A percentile compares a stretch with the other conserved stretches of the same genome.
These are phyloP conservation scores for Podospora pseudoanserina DNA, from an alignment of 495 filamentous ascomycete genomes.

Conservation along the genomic window DNA sequence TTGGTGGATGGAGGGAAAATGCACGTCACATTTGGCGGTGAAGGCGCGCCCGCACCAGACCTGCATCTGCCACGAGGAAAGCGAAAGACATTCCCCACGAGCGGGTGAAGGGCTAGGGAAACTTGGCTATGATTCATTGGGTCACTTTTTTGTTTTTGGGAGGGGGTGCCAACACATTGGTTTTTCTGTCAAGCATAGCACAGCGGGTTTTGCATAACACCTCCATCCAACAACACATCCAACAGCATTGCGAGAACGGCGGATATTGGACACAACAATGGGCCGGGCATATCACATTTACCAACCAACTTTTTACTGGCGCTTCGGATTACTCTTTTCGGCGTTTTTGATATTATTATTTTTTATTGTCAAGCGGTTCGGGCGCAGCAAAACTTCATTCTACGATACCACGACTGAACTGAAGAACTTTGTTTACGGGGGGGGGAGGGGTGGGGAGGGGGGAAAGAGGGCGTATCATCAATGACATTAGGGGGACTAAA, in stretches of 20 bases:
- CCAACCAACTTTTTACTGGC: not conserved
- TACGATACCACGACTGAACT: not conserved
- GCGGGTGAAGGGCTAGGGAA: conserved; percentile 9
- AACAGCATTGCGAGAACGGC: not conserved
- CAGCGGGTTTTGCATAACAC: not conserved
- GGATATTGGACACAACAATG: not conserved
- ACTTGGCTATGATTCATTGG: not conserved
- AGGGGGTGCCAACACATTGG: not conserved
- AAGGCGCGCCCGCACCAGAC: not conserved
- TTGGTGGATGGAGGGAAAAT: conserved; percentile 3
- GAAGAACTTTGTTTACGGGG: not conserved
- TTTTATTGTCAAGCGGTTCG: not conserved
- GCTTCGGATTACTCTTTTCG: not conserved
- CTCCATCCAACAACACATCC: not conserved
- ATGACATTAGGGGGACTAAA: not conserved
- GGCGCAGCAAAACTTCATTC: not conserved
- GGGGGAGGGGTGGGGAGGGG: too few relatives aligned
- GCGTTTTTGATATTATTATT: not conserved
- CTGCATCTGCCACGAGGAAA: conserved; percentile 5
- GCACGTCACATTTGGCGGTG: conserved; percentile 13
- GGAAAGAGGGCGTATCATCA: not conserved
- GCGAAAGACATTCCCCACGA: conserved; percentile 7
- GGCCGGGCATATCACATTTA: not conserved
- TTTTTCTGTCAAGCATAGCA: not conserved
- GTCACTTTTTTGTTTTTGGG: not conserved